Evolutionary conservation across 208 protist genomes (phyloP).

Genomic region (Trypanosoma theileri): DNA sequence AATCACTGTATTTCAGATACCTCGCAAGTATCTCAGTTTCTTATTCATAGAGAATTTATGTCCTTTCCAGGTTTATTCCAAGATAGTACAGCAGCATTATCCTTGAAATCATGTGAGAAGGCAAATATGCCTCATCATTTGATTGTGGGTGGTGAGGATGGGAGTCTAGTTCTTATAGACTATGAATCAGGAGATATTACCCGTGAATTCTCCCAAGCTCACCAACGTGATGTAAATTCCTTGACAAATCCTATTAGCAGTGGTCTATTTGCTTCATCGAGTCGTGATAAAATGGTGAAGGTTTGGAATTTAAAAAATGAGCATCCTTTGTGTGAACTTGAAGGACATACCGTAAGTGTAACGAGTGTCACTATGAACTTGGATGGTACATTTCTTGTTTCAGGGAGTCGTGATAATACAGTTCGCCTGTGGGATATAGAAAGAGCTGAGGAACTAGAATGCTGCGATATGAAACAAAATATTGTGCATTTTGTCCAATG

Average conservation of each 20-base stretch:
- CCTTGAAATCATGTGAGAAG: slow-evolving; percentile 55
- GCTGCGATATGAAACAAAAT: slow-evolving; percentile 72
- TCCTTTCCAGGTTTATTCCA: slow-evolving; percentile 58
- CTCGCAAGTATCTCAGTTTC: not conserved
- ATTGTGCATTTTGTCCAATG: slow-evolving; percentile 72
- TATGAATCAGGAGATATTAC: slow-evolving; percentile 70
- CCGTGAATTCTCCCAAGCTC: slow-evolving; percentile 50
- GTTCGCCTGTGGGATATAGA: slow-evolving; percentile 72
- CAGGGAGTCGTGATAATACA: slow-evolving; percentile 79
- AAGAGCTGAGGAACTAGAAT: slow-evolving; percentile 51
- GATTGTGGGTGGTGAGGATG: slow-evolving; percentile 59
- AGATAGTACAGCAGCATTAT: slow-evolving; percentile 32
- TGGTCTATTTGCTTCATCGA: slow-evolving; percentile 53
- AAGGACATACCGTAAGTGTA: slow-evolving; percentile 62
- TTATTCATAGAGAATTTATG: slow-evolving; percentile 38
- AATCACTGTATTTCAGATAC: not conserved
- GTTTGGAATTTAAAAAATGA: slow-evolving; percentile 57
- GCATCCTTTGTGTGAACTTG: slow-evolving; percentile 37
- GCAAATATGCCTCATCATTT: slow-evolving; percentile 46
- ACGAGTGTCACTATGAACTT: slow-evolving; percentile 43
- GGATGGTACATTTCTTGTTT: slow-evolving; percentile 41
- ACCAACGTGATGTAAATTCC: slow-evolving; percentile 56
- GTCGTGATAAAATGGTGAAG: slow-evolving; percentile 64
- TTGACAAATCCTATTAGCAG: slow-evolving; percentile 47
- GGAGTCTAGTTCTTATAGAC: slow-evolving; percentile 53